A percentile compares a stretch with the other conserved stretches of the same genome.
phyloP scores from a whole-genome alignment of 2,329 filamentous ascomycete species.

The Arthrobotrys megalospora region DNA sequence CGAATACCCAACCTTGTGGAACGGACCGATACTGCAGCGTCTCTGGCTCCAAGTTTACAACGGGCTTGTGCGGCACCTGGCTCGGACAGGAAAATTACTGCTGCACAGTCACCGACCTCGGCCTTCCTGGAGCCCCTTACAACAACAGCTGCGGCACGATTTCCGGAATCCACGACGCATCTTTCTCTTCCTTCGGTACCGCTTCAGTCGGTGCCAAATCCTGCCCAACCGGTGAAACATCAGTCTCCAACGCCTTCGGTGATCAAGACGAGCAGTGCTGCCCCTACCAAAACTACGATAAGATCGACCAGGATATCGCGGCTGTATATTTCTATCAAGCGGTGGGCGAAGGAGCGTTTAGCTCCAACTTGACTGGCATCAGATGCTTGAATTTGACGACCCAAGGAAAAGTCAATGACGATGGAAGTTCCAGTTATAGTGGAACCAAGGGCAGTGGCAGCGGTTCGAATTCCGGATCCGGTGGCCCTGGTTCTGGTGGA shows the following conservation, averaged over 20 bases:
- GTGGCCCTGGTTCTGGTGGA: constrained; percentile 15
- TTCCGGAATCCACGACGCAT: constrained; percentile 37
- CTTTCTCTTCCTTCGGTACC: constrained; percentile 34
- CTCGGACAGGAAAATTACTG: constrained; percentile 46
- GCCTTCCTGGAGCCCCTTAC: neutral
- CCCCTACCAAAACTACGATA: constrained; percentile 24
- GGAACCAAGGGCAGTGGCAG: constrained; percentile 34
- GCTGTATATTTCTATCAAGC: constrained; percentile 38
- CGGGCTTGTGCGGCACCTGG: constrained; percentile 50
- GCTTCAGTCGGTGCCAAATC: constrained; percentile 5
- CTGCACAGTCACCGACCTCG: constrained; percentile 33
- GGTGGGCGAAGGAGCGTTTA: neutral
- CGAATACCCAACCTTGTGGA: constrained; percentile 22
- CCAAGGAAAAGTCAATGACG: constrained; percentile 36
- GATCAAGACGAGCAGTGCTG: constrained; percentile 27
- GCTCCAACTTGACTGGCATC: constrained; percentile 43
- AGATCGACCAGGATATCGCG: constrained; percentile 34
- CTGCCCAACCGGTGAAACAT: constrained; percentile 11
- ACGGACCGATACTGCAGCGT: constrained; percentile 30
- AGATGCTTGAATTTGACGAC: constrained; percentile 51
- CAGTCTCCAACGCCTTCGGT: constrained; percentile 6
- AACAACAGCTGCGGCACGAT: constrained; percentile 50
- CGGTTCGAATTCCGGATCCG: constrained; percentile 19
- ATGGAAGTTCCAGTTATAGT: constrained; percentile 46
- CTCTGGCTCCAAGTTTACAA: constrained; percentile 37